Evolutionary conservation across 768 basidiomycete genomes (phyloP).

Genomic region (Amanita phalloides): DNA sequence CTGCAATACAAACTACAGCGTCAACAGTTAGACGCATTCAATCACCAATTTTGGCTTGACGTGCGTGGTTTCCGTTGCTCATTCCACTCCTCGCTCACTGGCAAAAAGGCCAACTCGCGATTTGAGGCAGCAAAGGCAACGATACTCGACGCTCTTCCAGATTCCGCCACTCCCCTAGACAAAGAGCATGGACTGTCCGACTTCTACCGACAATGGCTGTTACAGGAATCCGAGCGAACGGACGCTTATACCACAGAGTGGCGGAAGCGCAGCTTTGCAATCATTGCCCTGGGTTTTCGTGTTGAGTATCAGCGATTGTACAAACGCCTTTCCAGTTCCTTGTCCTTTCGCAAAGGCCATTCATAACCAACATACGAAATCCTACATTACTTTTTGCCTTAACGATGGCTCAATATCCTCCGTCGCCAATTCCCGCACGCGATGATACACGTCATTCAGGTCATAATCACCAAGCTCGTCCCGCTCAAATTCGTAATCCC

Average conservation of each 20-base stretch:
- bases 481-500: conserved; percentile 56
- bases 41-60: conserved; percentile 74
- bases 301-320: conserved; percentile 38
- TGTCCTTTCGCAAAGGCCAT: conserved; percentile 13
- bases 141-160: conserved; percentile 44
- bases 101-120: conserved; percentile 64
- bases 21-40: conserved; percentile 64
- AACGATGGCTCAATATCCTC: conserved; percentile 25
- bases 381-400: not conserved
- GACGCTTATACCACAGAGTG: conserved; percentile 56
- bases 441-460: conserved; percentile 49
- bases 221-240: conserved; percentile 50
- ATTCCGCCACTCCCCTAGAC: conserved; percentile 34
- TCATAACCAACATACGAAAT: conserved; percentile 6
- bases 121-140: conserved; percentile 62
- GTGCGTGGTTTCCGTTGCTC: conserved; percentile 31
- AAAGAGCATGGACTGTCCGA: conserved; percentile 62
- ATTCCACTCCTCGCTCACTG: not conserved
- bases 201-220: conserved; percentile 68
- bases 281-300: conserved; percentile 48
- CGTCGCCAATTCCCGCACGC: conserved; percentile 52
- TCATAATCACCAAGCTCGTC: conserved; percentile 45
- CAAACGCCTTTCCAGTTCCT: conserved; percentile 17
- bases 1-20: conserved; percentile 63
- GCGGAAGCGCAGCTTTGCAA: conserved; percentile 48